These are phyloP conservation scores for Botrytis byssoidea DNA, from an alignment of 2,329 filamentous ascomycete species.

Conservation along the genomic window DNA sequence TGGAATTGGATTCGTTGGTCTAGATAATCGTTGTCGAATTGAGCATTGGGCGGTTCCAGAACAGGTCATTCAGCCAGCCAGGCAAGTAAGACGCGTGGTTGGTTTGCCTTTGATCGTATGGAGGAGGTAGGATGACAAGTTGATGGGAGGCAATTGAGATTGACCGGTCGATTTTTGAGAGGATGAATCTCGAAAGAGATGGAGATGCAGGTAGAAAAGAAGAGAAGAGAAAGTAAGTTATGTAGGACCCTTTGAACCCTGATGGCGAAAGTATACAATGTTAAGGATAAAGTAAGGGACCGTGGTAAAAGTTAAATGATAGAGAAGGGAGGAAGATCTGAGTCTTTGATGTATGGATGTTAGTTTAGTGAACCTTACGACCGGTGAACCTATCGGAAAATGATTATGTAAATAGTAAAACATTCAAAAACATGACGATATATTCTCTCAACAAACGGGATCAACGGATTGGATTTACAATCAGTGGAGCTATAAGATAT, in stretches of 20 bases:
- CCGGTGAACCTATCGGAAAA: not conserved
- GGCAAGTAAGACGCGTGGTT: not conserved
- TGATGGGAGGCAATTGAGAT: not conserved
- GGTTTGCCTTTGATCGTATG: not conserved
- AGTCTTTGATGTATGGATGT: not conserved
- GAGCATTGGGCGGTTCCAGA: constrained; percentile 10
- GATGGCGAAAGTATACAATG: not conserved
- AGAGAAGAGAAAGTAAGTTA: not conserved
- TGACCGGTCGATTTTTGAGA: not conserved
- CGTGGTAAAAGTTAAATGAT: not conserved
- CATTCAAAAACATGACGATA: constrained; percentile 3
- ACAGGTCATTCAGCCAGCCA: constrained; percentile 20
- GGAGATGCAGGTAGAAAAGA: not conserved
- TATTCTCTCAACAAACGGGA: not conserved
- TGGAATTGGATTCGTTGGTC: constrained; percentile 7
- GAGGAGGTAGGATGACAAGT: not conserved
- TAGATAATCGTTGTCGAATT: constrained; percentile 12
- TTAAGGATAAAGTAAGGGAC: not conserved
- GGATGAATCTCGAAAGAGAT: not conserved
- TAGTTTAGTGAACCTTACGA: not conserved
- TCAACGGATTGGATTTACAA: not conserved
- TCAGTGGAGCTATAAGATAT: not conserved
- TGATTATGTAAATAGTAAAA: constrained; percentile 1
- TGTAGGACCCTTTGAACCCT: not conserved
- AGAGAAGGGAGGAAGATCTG: not conserved